Percentiles rank a stretch among this genome's conserved stretches.
Conservation (phyloP, 257 asterid genomes). For the Scutellaria baicalensis region DNA sequence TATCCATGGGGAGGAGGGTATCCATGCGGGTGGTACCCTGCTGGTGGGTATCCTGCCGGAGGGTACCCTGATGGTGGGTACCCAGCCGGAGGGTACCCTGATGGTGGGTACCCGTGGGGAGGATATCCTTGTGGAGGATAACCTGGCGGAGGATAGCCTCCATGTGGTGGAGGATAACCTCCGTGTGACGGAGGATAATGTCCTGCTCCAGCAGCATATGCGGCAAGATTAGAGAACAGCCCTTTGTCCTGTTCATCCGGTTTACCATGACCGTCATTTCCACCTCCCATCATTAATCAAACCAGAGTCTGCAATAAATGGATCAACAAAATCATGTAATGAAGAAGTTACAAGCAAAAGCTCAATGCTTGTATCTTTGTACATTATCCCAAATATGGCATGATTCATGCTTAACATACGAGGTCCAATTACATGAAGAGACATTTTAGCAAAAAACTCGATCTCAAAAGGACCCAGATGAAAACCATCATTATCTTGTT, state of each 20-base stretch:
- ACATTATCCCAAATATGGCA: neutral
- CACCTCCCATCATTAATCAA: conserved; percentile 33
- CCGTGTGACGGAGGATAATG: conserved; percentile 33
- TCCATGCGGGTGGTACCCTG: conserved; percentile 37
- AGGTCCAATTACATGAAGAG: neutral
- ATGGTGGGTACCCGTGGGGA: conserved; percentile 26
- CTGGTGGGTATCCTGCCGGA: conserved; percentile 45
- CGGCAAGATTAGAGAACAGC: conserved; percentile 59
- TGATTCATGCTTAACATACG: neutral
- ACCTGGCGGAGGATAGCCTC: conserved; percentile 32
- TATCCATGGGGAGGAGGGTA: conserved; percentile 40
- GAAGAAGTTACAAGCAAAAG: neutral
- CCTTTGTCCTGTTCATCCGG: conserved; percentile 74
- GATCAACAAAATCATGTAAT: neutral
- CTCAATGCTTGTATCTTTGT: neutral
- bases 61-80: conserved; percentile 44
- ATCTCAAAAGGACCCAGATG: neutral
- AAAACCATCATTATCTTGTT: neutral
- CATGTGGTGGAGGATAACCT: conserved; percentile 32
- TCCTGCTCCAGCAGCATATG: conserved; percentile 51
- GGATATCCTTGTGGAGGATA: conserved; percentile 46
- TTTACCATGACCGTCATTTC: conserved; percentile 25
- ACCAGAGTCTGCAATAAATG: neutral
- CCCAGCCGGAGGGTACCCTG: conserved; percentile 31
- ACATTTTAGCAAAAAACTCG: neutral